Evolutionary conservation across 768 basidiomycete species (phyloP).

Genomic region (Pisolithus microcarpus): DNA sequence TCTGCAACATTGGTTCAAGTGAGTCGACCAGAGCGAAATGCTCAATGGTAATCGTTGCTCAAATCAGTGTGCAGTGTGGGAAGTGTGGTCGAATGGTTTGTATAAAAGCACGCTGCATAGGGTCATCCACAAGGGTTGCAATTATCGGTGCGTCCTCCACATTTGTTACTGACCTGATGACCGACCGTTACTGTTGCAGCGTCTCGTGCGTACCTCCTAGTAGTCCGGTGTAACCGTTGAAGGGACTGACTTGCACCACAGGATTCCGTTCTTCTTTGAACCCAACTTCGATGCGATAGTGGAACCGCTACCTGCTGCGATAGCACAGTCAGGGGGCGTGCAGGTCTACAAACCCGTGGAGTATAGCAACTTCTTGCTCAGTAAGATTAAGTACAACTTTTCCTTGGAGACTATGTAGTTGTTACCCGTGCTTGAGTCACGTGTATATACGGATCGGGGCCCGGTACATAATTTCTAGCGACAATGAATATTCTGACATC

Average conservation of each 20-base stretch:
- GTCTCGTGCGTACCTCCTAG: constrained; percentile 53
- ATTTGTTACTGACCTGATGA: constrained; percentile 2
- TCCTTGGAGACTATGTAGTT: constrained; percentile 26
- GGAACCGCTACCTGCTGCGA: constrained; percentile 55
- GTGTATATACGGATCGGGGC: constrained; percentile 12
- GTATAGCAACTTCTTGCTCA: constrained; percentile 74
- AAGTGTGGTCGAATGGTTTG: constrained; percentile 82
- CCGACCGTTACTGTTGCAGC: constrained; percentile 27
- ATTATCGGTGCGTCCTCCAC: constrained; percentile 42
- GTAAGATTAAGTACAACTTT: constrained; percentile 74
- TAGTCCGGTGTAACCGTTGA: neutral
- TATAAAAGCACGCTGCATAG: constrained; percentile 88
- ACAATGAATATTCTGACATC: constrained; percentile 13
- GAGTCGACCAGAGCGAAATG: constrained; percentile 19
- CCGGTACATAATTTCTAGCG: constrained; percentile 6
- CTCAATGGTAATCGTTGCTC: neutral
- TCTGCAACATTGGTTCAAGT: constrained; percentile 94
- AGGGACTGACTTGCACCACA: constrained; percentile 23
- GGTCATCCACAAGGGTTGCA: constrained; percentile 69
- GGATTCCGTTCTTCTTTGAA: constrained; percentile 92
- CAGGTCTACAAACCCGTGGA: constrained; percentile 42
- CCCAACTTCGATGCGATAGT: constrained; percentile 75
- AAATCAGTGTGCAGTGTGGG: constrained; percentile 62
- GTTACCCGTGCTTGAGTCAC: constrained; percentile 12
- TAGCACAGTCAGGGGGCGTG: constrained; percentile 9